Conservation (phyloP, 768 basidiomycete species). For the Podaxis sp. region DNA sequence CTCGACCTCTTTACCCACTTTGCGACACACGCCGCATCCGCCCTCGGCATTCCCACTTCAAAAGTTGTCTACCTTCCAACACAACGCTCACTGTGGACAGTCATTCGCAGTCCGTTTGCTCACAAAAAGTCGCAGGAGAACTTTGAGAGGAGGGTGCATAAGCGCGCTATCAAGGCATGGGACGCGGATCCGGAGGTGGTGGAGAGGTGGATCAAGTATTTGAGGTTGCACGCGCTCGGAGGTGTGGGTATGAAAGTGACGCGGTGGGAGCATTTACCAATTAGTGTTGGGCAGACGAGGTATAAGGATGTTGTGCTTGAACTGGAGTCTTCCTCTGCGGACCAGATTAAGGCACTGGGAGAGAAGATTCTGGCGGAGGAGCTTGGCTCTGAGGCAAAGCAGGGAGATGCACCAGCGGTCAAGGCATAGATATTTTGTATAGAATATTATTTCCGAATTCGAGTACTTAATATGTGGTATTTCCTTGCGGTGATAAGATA, state of each 20-base stretch:
- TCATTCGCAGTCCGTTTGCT: slow-evolving; percentile 80
- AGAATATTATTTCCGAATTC: slow-evolving; percentile 3
- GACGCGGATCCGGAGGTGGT: slow-evolving; percentile 82
- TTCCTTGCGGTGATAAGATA: slow-evolving; percentile 4
- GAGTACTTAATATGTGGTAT: not conserved
- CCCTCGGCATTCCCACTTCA: slow-evolving; percentile 79
- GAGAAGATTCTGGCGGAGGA: slow-evolving; percentile 33
- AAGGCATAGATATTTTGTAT: not conserved
- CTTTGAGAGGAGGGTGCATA: slow-evolving; percentile 83
- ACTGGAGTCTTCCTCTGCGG: not conserved
- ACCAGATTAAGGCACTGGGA: slow-evolving; percentile 21
- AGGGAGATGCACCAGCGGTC: no score
- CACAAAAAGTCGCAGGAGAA: slow-evolving; percentile 97
- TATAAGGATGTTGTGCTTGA: not conserved
- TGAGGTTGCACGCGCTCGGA: slow-evolving; percentile 70
- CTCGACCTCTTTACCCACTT: slow-evolving; percentile 86
- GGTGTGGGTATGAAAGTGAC: slow-evolving; percentile 88
- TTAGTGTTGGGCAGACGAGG: slow-evolving; percentile 40
- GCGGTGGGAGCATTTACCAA: slow-evolving; percentile 69
- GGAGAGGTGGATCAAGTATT: slow-evolving; percentile 76
- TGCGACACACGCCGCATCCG: slow-evolving; percentile 78
- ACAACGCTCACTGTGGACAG: slow-evolving; percentile 81
- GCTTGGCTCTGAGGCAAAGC: slow-evolving; percentile 4
- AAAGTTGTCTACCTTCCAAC: slow-evolving; percentile 67
- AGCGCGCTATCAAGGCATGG: slow-evolving; percentile 86